These are phyloP conservation scores for Blepharisma undulans DNA, from an alignment of 169 alveolate genomes.

Conservation along the genomic window DNA sequence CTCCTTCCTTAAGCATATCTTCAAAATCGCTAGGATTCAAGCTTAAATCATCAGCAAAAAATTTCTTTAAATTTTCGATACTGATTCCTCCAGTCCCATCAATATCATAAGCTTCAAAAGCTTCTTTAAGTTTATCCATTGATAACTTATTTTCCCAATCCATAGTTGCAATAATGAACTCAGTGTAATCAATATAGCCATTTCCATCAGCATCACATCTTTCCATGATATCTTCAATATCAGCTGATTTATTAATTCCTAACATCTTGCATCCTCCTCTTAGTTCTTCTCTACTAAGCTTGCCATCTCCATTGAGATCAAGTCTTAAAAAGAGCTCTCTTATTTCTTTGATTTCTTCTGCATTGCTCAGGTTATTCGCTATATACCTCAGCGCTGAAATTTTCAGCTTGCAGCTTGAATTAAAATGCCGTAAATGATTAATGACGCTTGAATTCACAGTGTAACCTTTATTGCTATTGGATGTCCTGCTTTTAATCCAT, in stretches of 20 bases:
- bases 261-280: background rate
- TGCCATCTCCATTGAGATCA: slow-evolving; percentile 34
- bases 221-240: slow-evolving; percentile 75
- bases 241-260: background rate
- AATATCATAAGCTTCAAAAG: slow-evolving; percentile 50
- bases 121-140: slow-evolving; percentile 62
- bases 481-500: slow-evolving; percentile 23
- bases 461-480: background rate
- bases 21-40: background rate
- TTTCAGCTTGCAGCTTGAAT: background rate
- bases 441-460: background rate
- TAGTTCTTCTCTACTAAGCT: slow-evolving; percentile 14
- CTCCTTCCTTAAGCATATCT: slow-evolving; percentile 56
- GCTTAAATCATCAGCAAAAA: slow-evolving; percentile 33
- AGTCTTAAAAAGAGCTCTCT: background rate
- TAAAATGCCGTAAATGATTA: background rate
- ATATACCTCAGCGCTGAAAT: background rate
- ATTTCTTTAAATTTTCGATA: slow-evolving; percentile 40
- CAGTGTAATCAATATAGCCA: slow-evolving; percentile 84
- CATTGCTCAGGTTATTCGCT: background rate
- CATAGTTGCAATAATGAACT: slow-evolving; percentile 74
- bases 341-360: background rate
- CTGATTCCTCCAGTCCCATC: slow-evolving; percentile 50
- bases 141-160: slow-evolving; percentile 47
- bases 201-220: slow-evolving; percentile 83